Base-by-base conservation (phyloP, 495 filamentous ascomycete species). In the Penicillium manginii region DNA sequence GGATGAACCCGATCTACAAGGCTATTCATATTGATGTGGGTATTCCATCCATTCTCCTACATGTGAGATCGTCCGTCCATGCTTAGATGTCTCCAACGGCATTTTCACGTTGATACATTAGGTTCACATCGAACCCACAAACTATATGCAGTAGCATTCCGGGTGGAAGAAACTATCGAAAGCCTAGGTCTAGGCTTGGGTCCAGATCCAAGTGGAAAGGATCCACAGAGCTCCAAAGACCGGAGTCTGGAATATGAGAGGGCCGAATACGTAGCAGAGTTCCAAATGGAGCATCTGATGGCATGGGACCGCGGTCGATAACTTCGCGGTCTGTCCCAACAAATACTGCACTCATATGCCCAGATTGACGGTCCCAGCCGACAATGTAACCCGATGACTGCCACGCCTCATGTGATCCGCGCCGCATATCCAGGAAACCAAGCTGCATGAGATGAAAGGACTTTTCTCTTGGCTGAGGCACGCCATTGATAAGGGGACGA, bases 401-500 rank as follows among this genome's bases (percentile, higher is more conserved):
- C 70, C 75, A 77, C 18, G 53, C 14, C 40, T 62, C 45, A 17
- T 51, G 29, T 31, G 45, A 22, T 2, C 51, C 52, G 42, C 35
- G 18, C 17, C 63, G 68, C 58, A 58, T 59, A 19, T 69, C 59
- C 40, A 79, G 48, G 33, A 60, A 67, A 8, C 75, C 77, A 17
- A 78, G 69, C 57, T 74, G 73, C 55, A 79, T 67, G 21, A 77
- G 29, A 55, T 74, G 67, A 39, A 74, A 52, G 37, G 51, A 59
- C 17, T 50, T 60, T 18, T 62, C 58, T 18, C 50, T 35, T 18
- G 21, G 43, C 14, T 52, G 56, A 21, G 67, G 56, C 14, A 59
- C 55, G 15, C 66, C 63, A 22, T 67, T 58, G 17, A 56, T 39
- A 11, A 50, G 51, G 43, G 53, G 52, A 19, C 63, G 58, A 50